Base-by-base conservation (phyloP, 306 rosid species). In the Mimosa pudica region DNA sequence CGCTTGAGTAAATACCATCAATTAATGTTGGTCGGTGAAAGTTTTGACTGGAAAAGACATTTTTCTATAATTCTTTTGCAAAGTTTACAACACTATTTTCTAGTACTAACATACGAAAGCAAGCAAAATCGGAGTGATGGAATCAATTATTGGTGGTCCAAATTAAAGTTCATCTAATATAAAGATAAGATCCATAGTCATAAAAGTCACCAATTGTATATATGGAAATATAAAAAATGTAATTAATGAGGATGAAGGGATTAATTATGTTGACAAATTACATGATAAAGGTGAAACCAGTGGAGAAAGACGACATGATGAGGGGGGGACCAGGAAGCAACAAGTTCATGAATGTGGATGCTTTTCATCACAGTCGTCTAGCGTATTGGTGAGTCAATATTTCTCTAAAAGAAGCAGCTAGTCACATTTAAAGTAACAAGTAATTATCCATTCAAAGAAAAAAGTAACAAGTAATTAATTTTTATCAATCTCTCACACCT, bases 291-390 rank as follows among this genome's bases (percentile, higher is more conserved):
- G 60, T 55, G 6, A 10, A 24, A 55, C 10, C 4, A n/a, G 47
- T 36, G 46, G 6, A 78, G 30, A 10, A 78, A 57, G 10, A 70
- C 18, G 49, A 78, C 70, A 61, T 70, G 60, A 68, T 69, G 61
- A 78, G 35, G 45, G 49, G 16, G 61, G 64, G 65, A 52, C 77
- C 38, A 35, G 62, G 76, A 58, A 36, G 32, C 17, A 52, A 41
- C 35, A 18, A 20, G 51, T 68, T 68, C 75, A 77, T 68, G 75
- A 77, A 77, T 48, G 44, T 52, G 33, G 66, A 61, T 61, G 66
- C 66, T 30, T 10, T 61, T 20, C 7, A 61, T 60, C 65, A 60
- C 36, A 6, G 30, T 17, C 13, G 11, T 8, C 36, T 58, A 9
- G 64, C 35, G 10, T 20, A 17, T 5, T 18, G 16, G 63, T n/a